Evolutionary conservation across 2,329 filamentous ascomycete species (phyloP).

Genomic region (Lachnellula suecica): DNA sequence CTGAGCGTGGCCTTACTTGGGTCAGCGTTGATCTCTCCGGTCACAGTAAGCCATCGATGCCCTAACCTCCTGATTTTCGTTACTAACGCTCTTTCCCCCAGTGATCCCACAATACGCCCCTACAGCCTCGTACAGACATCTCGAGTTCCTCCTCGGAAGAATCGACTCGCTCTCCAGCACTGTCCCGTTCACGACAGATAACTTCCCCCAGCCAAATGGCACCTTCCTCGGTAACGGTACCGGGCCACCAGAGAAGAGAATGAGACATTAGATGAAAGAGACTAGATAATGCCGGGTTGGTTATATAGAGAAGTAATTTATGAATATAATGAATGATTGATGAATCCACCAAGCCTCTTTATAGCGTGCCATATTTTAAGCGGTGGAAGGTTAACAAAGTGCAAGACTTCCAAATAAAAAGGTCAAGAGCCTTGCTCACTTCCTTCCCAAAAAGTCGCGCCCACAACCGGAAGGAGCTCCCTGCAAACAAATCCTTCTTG

Average conservation of each 20-base stretch:
- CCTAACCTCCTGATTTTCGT: constrained; percentile 30
- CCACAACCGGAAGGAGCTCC: no score
- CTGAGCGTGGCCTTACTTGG: constrained; percentile 75
- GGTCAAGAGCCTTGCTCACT: no score
- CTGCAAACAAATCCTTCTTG: no score
- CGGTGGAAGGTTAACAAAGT: no score
- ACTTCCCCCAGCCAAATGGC: constrained; percentile 12
- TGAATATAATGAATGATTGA: no score
- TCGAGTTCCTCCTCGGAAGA: constrained; percentile 75
- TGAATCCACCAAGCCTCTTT: no score
- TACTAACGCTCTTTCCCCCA: constrained; percentile 5
- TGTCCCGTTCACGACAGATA: constrained; percentile 36
- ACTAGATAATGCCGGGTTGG: no score
- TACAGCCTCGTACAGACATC: constrained; percentile 64
- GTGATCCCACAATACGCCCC: constrained; percentile 64
- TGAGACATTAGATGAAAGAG: background rate
- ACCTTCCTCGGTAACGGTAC: constrained; percentile 18
- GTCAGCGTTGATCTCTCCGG: constrained; percentile 63
- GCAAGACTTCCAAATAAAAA: no score
- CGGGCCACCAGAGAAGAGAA: constrained; percentile 12
- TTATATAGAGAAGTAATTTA: no score
- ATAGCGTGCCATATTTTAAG: no score
- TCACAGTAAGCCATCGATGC: constrained; percentile 48
- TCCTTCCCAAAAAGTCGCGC: no score
- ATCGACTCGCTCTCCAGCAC: constrained; percentile 53